These are phyloP conservation scores for Puccinia polysora DNA, from an alignment of 1,284 basidiomycete genomes.

Conservation along the genomic window DNA sequence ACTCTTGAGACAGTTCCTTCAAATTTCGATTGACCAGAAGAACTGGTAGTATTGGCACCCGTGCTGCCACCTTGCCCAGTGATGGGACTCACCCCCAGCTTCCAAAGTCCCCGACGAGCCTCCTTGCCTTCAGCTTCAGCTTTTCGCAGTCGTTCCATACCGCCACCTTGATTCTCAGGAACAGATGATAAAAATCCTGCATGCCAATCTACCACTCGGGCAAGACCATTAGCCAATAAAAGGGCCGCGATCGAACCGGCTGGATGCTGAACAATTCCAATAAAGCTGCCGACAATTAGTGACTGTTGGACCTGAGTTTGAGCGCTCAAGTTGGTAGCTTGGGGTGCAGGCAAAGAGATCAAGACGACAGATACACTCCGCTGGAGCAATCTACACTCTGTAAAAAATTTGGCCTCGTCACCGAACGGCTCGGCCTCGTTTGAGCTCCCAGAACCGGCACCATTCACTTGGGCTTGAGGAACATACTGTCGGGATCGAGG, in stretches of 20 bases:
- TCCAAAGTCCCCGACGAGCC: slow-evolving; percentile 61
- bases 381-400: slow-evolving; percentile 85
- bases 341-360: slow-evolving; percentile 73
- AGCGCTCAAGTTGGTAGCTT: slow-evolving; percentile 70
- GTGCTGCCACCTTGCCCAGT: neutral
- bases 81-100: slow-evolving; percentile 56
- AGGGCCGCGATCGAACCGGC: slow-evolving; percentile 91
- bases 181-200: slow-evolving; percentile 76
- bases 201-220: slow-evolving; percentile 94
- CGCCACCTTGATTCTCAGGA: slow-evolving; percentile 49
- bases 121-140: slow-evolving; percentile 63
- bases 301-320: slow-evolving; percentile 60
- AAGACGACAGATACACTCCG: slow-evolving; percentile 79
- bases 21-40: slow-evolving; percentile 56
- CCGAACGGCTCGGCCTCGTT: slow-evolving; percentile 50
- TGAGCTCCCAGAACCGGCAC: slow-evolving; percentile 42
- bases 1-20: slow-evolving; percentile 79
- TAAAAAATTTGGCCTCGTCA: slow-evolving; percentile 82
- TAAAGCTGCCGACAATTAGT: slow-evolving; percentile 74
- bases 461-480: slow-evolving; percentile 59
- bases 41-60: neutral
- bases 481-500: slow-evolving; percentile 68
- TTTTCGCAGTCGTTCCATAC: slow-evolving; percentile 74
- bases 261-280: slow-evolving; percentile 85
- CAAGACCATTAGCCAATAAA: slow-evolving; percentile 76